Evolutionary conservation across 2,329 filamentous ascomycete genomes (phyloP).

Genomic region (Beauveria caledonica): DNA sequence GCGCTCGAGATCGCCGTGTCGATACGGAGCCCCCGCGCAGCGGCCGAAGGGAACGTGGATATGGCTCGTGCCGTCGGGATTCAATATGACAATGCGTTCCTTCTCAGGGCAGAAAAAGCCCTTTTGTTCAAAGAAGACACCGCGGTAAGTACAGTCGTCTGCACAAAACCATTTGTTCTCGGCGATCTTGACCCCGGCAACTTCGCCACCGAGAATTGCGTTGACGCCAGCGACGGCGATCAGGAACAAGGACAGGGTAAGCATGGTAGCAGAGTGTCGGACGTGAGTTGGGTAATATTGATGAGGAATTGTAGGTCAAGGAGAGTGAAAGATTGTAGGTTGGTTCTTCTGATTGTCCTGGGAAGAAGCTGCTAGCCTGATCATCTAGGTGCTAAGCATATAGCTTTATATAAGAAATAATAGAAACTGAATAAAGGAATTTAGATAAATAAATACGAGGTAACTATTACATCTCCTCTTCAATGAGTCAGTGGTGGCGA

Average conservation of each 20-base stretch:
- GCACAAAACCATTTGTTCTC: background rate
- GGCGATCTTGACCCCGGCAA: background rate
- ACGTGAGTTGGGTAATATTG: background rate
- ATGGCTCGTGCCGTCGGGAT: no score
- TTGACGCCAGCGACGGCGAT: background rate
- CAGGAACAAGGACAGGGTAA: background rate
- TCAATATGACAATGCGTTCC: background rate
- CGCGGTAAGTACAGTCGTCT: background rate
- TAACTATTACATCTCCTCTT: no score
- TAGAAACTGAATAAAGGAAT: no score
- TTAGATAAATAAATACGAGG: no score
- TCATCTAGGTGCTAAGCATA: background rate
- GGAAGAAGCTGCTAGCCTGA: background rate
- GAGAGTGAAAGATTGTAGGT: background rate
- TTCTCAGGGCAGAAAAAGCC: background rate
- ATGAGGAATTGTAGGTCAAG: background rate
- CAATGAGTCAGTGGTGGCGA: no score
- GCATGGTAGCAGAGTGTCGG: background rate
- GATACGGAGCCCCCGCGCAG: no score
- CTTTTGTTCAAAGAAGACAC: background rate
- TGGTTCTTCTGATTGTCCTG: background rate
- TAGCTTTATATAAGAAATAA: no score
- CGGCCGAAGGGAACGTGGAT: no score
- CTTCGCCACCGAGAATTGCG: background rate
- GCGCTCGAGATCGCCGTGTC: no score